These are phyloP conservation scores for Dioszegia aurantiaca DNA, from an alignment of 768 basidiomycete genomes.

Conservation along the genomic window DNA sequence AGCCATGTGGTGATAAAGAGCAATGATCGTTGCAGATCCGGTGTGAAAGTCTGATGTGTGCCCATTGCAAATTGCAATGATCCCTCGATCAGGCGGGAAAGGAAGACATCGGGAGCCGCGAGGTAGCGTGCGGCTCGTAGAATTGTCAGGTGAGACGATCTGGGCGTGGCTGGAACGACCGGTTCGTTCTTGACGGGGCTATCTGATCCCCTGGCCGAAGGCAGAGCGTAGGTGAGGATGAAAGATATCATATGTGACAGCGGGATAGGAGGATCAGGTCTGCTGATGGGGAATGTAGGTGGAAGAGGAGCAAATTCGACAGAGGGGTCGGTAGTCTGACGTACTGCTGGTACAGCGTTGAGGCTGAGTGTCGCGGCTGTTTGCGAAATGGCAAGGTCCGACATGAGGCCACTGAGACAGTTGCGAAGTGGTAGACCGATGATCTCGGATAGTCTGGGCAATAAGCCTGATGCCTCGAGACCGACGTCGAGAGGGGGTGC, in stretches of 20 bases:
- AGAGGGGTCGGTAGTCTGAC: neutral
- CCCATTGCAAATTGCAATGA: slow-evolving; percentile 10
- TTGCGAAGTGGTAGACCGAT: slow-evolving; percentile 29
- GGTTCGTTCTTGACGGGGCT: neutral
- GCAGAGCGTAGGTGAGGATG: slow-evolving; percentile 10
- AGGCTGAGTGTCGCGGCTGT: slow-evolving; percentile 1
- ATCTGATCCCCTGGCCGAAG: neutral
- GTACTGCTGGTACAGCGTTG: neutral
- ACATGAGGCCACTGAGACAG: slow-evolving; percentile 38
- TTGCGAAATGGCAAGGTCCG: slow-evolving; percentile 34
- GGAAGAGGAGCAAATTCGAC: slow-evolving; percentile 7
- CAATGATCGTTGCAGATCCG: slow-evolving; percentile 6
- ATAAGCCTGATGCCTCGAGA: slow-evolving; percentile 31
- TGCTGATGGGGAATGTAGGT: neutral
- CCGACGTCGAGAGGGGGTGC: slow-evolving; percentile 42
- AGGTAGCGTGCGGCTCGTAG: slow-evolving; percentile 12
- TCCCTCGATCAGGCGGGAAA: slow-evolving; percentile 14
- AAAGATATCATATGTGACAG: slow-evolving; percentile 17
- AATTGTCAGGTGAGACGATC: slow-evolving; percentile 1
- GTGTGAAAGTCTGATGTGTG: slow-evolving; percentile 10
- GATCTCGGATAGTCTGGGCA: slow-evolving; percentile 29
- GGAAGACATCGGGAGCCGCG: slow-evolving; percentile 12
- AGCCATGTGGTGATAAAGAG: slow-evolving; percentile 19
- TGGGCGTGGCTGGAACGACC: neutral
- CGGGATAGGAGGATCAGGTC: slow-evolving; percentile 13